Evolutionary conservation across 2,329 filamentous ascomycete genomes (phyloP).

Genomic region (Calcarisporium arbuscula): DNA sequence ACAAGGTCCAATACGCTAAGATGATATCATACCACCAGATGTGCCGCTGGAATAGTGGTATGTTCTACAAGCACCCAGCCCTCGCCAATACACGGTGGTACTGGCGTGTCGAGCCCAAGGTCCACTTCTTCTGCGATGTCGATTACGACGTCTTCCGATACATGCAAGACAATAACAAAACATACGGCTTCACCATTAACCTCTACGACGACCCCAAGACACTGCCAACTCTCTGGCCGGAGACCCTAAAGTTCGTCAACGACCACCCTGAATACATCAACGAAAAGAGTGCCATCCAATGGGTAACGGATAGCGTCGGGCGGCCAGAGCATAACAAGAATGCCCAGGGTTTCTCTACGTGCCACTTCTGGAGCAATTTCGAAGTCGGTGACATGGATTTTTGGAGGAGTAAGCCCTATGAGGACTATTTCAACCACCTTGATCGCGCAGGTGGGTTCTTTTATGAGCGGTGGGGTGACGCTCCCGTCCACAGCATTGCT

Average conservation of each 20-base stretch:
- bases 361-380: constrained; percentile 99
- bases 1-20: constrained; percentile 83
- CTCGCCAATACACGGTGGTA: constrained; percentile 81
- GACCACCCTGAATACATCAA: constrained; percentile 77
- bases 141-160: constrained; percentile 98
- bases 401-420: constrained; percentile 84
- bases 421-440: constrained; percentile 93
- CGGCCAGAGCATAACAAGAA: constrained; percentile 73
- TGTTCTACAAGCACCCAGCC: constrained; percentile 96
- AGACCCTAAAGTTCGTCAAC: constrained; percentile 83
- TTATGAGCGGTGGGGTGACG: constrained; percentile 97
- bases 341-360: constrained; percentile 92
- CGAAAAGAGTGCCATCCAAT: constrained; percentile 77
- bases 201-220: constrained; percentile 88
- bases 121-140: constrained; percentile 98
- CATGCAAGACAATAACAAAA: constrained; percentile 98
- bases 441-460: constrained; percentile 98
- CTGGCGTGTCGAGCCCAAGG: constrained; percentile 97
- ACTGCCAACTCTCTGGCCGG: constrained; percentile 88
- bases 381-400: constrained; percentile 92
- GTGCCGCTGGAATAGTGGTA: constrained; percentile 97
- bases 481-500: constrained; percentile 91
- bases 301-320: constrained; percentile 72
- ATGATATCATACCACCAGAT: constrained; percentile 95
- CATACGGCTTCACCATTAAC: constrained; percentile 97